These are phyloP conservation scores for Xylariaceae sp. DNA, from an alignment of 2,329 filamentous ascomycete genomes.

Conservation along the genomic window DNA sequence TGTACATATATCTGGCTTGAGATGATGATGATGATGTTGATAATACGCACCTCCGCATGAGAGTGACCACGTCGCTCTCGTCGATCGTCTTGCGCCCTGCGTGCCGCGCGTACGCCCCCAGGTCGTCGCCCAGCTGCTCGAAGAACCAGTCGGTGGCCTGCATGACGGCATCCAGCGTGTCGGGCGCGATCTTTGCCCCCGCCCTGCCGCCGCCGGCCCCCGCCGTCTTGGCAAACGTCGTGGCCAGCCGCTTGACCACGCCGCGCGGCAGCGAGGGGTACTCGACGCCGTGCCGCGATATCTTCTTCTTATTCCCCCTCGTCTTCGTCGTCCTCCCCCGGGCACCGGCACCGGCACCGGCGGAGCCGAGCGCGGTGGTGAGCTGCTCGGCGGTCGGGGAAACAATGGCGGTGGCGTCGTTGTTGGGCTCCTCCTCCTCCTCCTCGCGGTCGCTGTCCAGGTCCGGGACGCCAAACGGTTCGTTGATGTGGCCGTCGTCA, in stretches of 20 bases:
- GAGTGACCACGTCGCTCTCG: constrained; percentile 70
- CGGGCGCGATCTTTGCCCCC: constrained; percentile 64
- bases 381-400: constrained; percentile 2
- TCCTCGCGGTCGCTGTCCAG: constrained; percentile 19
- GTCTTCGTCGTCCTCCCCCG: constrained; percentile 23
- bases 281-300: constrained; percentile 65
- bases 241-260: constrained; percentile 67
- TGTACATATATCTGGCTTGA: too few relatives aligned
- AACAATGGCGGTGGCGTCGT: constrained; percentile 3
- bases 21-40: too few relatives aligned
- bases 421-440: constrained; percentile 10
- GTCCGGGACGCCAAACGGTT: constrained; percentile 15
- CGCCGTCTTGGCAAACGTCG: constrained; percentile 61
- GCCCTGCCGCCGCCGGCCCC: constrained; percentile 57
- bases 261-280: constrained; percentile 67
- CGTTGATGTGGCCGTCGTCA: constrained; percentile 16
- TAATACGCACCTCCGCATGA: constrained; percentile 69
- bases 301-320: constrained; percentile 41
- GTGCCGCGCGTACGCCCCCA: constrained; percentile 73
- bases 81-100: constrained; percentile 79
- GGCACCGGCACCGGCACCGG: too few relatives aligned
- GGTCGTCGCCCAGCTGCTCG: constrained; percentile 74
- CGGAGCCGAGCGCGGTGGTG: not conserved
- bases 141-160: constrained; percentile 89
- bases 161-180: constrained; percentile 66